phyloP scores from a whole-genome alignment of 495 filamentous ascomycete genomes.

The Usnea hakonensis region DNA sequence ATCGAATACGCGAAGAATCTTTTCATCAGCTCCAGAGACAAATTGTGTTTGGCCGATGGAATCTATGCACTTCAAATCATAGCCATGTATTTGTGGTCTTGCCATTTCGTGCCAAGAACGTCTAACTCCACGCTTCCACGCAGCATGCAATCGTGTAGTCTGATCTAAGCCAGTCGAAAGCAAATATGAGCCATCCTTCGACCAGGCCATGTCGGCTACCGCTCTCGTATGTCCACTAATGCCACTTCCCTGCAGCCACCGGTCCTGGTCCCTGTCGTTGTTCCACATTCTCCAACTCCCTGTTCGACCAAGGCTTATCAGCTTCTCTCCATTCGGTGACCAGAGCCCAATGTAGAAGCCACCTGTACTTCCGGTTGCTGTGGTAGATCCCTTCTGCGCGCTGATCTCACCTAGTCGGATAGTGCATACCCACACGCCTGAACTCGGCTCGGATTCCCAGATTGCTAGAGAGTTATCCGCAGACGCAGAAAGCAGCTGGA shows the following conservation, averaged over 20 bases:
- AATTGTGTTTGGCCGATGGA: conserved; percentile 63
- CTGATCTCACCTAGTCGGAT: conserved; percentile 88
- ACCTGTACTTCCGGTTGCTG: conserved; percentile 88
- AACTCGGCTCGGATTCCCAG: conserved; percentile 75
- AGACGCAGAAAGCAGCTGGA: conserved; percentile 80
- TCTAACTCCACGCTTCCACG: conserved; percentile 55
- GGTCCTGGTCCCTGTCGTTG: conserved; percentile 43
- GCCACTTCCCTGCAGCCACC: conserved; percentile 69
- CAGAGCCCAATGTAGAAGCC: conserved; percentile 95
- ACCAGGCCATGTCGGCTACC: conserved; percentile 76
- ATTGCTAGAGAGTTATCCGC: conserved; percentile 92
- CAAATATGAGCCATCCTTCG: conserved; percentile 71
- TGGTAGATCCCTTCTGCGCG: conserved; percentile 85
- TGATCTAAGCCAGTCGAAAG: conserved; percentile 87
- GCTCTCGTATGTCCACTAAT: conserved; percentile 77
- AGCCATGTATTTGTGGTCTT: conserved; percentile 94
- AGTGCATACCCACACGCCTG: conserved; percentile 81
- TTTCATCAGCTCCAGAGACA: conserved; percentile 96
- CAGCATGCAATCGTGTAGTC: conserved; percentile 85
- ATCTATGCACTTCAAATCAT: conserved; percentile 92
- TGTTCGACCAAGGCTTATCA: conserved; percentile 79
- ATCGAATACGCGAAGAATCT: conserved; percentile 89
- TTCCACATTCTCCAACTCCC: conserved; percentile 89
- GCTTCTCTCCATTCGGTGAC: conserved; percentile 66
- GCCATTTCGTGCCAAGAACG: conserved; percentile 90